Conservation (phyloP, 2,329 filamentous ascomycete genomes). For the Aspergillus puulaauensis region DNA sequence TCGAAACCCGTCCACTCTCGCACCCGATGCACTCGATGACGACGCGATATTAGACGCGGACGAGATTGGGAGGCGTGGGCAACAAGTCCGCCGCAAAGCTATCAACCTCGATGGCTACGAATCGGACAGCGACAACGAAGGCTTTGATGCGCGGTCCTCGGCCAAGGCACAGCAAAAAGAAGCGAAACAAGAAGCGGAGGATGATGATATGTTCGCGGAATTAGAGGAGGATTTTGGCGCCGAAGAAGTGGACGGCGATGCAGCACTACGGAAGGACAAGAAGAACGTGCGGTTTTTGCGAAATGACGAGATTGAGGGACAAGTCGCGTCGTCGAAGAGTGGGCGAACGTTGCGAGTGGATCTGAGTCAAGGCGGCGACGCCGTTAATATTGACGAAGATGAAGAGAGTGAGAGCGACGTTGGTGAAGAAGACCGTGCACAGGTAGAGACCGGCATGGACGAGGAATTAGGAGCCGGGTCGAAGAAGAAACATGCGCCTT, state of each 20-base stretch:
- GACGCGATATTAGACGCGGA: constrained; percentile 82
- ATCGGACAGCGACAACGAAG: constrained; percentile 87
- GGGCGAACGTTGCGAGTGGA: constrained; percentile 65
- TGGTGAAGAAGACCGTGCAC: constrained; percentile 68
- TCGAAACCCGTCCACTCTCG: constrained; percentile 89
- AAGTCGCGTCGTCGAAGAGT: constrained; percentile 70
- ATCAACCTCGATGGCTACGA: constrained; percentile 98
- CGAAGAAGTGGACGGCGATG: constrained; percentile 53
- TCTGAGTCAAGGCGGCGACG: constrained; percentile 52
- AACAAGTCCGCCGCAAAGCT: constrained; percentile 82
- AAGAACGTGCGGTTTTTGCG: constrained; percentile 62
- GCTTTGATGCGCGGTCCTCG: constrained; percentile 73
- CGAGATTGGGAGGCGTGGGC: constrained; percentile 75
- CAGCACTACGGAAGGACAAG: constrained; percentile 58
- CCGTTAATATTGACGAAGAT: constrained; percentile 64
- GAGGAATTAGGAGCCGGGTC: constrained; percentile 87
- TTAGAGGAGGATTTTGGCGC: constrained; percentile 59
- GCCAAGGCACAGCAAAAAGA: constrained; percentile 49
- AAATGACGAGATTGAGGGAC: constrained; percentile 71
- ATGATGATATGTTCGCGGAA: constrained; percentile 81
- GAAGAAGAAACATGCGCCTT: constrained; percentile 88
- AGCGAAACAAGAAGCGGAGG: constrained; percentile 39
- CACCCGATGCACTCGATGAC: constrained; percentile 74
- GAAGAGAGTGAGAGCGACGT: constrained; percentile 57
- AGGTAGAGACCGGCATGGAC: constrained; percentile 74